Percentiles rank a stretch among this genome's conserved stretches.
Conservation (phyloP, 2,329 filamentous ascomycete species). For the Purpureocillium lavendulum region DNA sequence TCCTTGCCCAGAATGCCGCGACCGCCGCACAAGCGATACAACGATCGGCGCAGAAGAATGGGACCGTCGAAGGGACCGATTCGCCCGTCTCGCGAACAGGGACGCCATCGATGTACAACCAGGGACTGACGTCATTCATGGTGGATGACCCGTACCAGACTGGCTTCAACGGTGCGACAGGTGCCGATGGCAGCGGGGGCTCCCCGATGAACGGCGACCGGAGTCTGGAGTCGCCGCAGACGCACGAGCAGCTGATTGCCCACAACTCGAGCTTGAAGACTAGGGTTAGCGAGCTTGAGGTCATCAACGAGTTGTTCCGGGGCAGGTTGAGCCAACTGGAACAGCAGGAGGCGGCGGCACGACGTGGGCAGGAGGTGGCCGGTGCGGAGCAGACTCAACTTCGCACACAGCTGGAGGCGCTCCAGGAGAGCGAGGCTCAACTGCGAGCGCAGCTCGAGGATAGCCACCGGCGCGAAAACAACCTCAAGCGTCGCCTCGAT, state of each 20-base stretch:
- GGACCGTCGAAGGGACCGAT: slow-evolving; percentile 67
- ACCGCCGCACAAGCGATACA: slow-evolving; percentile 45
- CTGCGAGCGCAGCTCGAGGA: slow-evolving; percentile 63
- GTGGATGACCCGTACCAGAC: slow-evolving; percentile 61
- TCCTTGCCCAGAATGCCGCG: slow-evolving; percentile 40
- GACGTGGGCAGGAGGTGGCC: slow-evolving; percentile 50
- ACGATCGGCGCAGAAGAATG: slow-evolving; percentile 62
- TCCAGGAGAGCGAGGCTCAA: slow-evolving; percentile 29
- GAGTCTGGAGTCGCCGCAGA: slow-evolving; percentile 62
- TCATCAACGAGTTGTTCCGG: slow-evolving; percentile 81
- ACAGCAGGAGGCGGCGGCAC: slow-evolving; percentile 61
- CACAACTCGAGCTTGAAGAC: slow-evolving; percentile 88
- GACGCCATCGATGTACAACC: slow-evolving; percentile 67
- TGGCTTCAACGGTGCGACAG: slow-evolving; percentile 20
- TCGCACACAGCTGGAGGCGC: slow-evolving; percentile 44
- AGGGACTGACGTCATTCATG: slow-evolving; percentile 73
- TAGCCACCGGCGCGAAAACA: slow-evolving; percentile 69
- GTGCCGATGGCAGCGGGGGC: slow-evolving; percentile 41
- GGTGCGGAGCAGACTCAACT: slow-evolving; percentile 48
- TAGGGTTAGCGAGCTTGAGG: slow-evolving; percentile 85
- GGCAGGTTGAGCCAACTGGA: slow-evolving; percentile 73
- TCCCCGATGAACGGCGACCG: slow-evolving; percentile 50
- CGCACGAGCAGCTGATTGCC: slow-evolving; percentile 70
- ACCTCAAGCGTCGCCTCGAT: slow-evolving; percentile 72
- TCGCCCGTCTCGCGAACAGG: slow-evolving; percentile 73